Evolutionary conservation across 345 rosid genomes (phyloP).

Genomic region (Acer yangbiense): DNA sequence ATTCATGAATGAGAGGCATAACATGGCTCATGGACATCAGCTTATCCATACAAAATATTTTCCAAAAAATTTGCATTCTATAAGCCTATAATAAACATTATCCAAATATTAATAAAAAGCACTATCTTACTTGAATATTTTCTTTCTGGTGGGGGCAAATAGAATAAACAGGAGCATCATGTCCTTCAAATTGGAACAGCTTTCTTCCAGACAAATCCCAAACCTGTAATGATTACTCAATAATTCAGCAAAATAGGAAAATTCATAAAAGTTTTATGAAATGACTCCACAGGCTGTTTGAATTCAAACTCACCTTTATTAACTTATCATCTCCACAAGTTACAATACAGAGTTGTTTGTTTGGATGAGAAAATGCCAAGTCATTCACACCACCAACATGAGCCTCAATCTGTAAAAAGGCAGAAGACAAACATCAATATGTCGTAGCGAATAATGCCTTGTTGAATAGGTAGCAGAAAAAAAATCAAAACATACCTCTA

Average conservation of each 20-base stretch:
- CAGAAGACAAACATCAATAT: conserved; percentile 19
- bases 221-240: conserved; percentile 27
- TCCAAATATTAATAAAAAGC: background rate
- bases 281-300: conserved; percentile 1
- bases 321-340: conserved; percentile 42
- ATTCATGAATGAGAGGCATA: conserved; percentile 1
- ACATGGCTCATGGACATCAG: background rate
- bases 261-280: background rate
- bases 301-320: conserved; percentile 28
- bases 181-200: conserved; percentile 41
- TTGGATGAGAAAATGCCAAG: conserved; percentile 37
- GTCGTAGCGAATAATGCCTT: background rate
- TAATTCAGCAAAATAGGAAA: background rate
- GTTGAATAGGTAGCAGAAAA: background rate
- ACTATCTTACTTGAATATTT: conserved; percentile 35
- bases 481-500: conserved; percentile 28
- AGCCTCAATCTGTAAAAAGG: conserved; percentile 33
- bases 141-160: conserved; percentile 45
- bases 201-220: conserved; percentile 42
- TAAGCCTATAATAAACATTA: background rate
- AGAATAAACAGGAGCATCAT: conserved; percentile 44
- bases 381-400: conserved; percentile 45
- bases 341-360: conserved; percentile 33
- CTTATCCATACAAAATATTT: conserved; percentile 3
- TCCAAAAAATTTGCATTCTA: background rate